Evolutionary conservation across 805 yeast genomes (phyloP).

Genomic region (Tetrapisispora fleetii): DNA sequence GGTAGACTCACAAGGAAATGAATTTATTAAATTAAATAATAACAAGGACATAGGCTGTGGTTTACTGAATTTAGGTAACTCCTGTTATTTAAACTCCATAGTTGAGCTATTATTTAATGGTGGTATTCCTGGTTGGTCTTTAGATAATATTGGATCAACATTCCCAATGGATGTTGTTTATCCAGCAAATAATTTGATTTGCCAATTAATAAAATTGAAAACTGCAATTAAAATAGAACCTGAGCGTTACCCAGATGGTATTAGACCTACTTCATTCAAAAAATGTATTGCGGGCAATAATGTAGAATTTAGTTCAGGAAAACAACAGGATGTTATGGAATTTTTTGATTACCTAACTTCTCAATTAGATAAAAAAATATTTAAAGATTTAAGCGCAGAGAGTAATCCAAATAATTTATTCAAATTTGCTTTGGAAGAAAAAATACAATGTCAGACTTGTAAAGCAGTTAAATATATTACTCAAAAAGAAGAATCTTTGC

Average conservation of each 20-base stretch:
- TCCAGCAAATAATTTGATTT: conserved; percentile 57
- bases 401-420: conserved; percentile 45
- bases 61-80: conserved; percentile 79
- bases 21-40: conserved; percentile 41
- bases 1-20: conserved; percentile 60
- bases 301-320: conserved; percentile 72
- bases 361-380: conserved; percentile 43
- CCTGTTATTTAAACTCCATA: conserved; percentile 81
- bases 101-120: conserved; percentile 56
- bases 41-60: conserved; percentile 57
- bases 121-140: conserved; percentile 27
- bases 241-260: conserved; percentile 57
- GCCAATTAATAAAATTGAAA: conserved; percentile 69
- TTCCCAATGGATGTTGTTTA: conserved; percentile 34
- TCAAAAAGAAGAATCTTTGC: conserved; percentile 51
- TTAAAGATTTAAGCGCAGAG: conserved; percentile 11
- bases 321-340: conserved; percentile 94
- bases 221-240: conserved; percentile 54
- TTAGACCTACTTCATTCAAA: conserved; percentile 70
- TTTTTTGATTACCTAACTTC: conserved; percentile 63
- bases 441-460: conserved; percentile 47
- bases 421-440: conserved; percentile 55
- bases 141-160: conserved; percentile 29
- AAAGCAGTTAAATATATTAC: conserved; percentile 45
- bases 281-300: conserved; percentile 67